phyloP scores from a whole-genome alignment of 2,329 filamentous ascomycete species.

The Exophiala mesophila region DNA sequence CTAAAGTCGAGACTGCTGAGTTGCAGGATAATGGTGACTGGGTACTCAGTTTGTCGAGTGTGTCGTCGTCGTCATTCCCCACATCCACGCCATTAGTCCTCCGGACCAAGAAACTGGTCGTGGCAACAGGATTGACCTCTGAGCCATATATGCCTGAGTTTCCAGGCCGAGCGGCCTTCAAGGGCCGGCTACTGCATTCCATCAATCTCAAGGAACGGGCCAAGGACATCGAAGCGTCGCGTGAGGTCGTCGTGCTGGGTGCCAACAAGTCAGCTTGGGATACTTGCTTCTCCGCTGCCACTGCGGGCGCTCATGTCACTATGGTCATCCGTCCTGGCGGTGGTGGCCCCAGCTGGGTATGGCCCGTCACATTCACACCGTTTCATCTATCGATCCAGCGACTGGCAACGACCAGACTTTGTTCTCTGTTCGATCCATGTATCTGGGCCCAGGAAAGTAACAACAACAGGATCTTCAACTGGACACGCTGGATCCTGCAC shows the following conservation, averaged over 20 bases:
- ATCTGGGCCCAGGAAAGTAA: conserved; percentile 58
- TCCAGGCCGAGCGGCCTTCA: conserved; percentile 44
- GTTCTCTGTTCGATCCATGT: conserved; percentile 71
- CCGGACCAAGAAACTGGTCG: conserved; percentile 43
- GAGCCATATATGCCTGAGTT: conserved; percentile 46
- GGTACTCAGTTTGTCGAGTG: neutral
- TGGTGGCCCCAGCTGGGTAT: conserved; percentile 36
- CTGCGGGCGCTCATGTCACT: conserved; percentile 46
- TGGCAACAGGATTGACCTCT: conserved; percentile 54
- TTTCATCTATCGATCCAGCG: conserved; percentile 63
- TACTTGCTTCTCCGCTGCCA: conserved; percentile 57
- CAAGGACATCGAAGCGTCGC: conserved; percentile 39
- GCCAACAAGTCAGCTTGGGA: conserved; percentile 62
- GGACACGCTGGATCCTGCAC: conserved; percentile 46
- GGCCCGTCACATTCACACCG: conserved; percentile 32
- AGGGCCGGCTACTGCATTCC: conserved; percentile 45
- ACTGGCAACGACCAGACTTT: conserved; percentile 59
- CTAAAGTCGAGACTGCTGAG: conserved; percentile 46
- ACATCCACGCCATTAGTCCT: conserved; percentile 20
- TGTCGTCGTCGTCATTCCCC: conserved; percentile 28
- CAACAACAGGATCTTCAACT: conserved; percentile 38
- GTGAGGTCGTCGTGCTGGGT: conserved; percentile 52
- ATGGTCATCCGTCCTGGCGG: conserved; percentile 37
- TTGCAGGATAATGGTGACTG: conserved; percentile 28
- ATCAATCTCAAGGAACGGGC: conserved; percentile 42